Percentiles rank a stretch among this genome's conserved stretches.
phyloP scores from a whole-genome alignment of 73 alveolate genomes.

The Blepharisma stoltei region DNA sequence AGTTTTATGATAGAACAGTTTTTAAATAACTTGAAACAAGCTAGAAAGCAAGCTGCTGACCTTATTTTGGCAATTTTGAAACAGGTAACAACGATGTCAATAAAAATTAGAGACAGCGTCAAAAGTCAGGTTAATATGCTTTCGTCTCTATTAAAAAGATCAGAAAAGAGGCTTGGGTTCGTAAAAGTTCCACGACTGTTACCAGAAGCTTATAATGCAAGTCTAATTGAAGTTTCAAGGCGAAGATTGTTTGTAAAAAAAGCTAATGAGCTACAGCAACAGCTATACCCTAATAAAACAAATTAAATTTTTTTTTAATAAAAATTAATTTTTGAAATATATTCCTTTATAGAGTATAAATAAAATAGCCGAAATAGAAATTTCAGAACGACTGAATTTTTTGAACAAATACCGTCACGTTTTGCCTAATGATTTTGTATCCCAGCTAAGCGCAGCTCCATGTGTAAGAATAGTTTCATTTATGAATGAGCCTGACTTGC shows the following conservation, averaged over 20 bases:
- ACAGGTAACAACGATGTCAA: neutral
- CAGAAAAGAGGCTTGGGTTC: constrained; percentile 17
- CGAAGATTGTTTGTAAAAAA: neutral
- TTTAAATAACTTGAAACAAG: neutral
- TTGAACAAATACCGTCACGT: neutral
- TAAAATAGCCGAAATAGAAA: neutral
- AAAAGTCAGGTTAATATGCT: constrained; percentile 24
- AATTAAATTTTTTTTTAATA: no score
- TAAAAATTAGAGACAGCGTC: neutral
- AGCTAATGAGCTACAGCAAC: neutral
- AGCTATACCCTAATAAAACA: no score
- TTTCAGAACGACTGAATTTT: neutral
- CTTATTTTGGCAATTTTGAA: neutral
- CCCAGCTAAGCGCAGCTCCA: constrained; percentile 25
- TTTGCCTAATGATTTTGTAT: constrained; percentile 24
- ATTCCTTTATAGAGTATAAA: no score
- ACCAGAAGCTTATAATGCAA: constrained; percentile 24
- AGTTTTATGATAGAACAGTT: neutral
- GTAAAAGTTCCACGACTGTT: constrained; percentile 16
- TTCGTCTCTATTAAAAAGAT: constrained; percentile 13
- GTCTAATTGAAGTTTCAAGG: neutral
- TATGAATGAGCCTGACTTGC: constrained; percentile 6
- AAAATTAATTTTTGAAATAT: no score
- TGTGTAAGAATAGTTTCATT: neutral
- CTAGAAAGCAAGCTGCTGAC: neutral